These are phyloP conservation scores for Anisogramma anomala DNA, from an alignment of 2,329 filamentous ascomycete species.

Conservation along the genomic window DNA sequence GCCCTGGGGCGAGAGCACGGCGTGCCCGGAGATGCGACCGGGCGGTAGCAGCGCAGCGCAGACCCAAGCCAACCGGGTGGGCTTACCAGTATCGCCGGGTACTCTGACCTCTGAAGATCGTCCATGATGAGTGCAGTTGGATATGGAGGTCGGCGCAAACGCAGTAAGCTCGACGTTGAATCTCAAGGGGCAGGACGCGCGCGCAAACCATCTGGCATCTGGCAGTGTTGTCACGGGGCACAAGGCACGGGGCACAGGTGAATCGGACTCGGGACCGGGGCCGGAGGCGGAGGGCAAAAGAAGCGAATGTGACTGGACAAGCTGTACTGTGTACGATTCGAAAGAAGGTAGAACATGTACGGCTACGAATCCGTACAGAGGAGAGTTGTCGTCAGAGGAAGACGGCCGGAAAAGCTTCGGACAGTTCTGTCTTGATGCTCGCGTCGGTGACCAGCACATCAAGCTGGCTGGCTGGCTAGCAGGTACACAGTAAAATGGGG, in stretches of 20 bases:
- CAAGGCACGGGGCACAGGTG: constrained; percentile 4
- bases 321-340: too few relatives aligned
- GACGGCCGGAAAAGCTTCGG: too few relatives aligned
- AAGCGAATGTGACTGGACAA: too few relatives aligned
- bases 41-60: constrained; percentile 1
- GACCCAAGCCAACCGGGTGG: constrained; percentile 7
- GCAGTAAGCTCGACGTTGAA: background rate
- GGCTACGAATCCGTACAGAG: too few relatives aligned
- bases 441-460: too few relatives aligned
- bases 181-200: constrained; percentile 1
- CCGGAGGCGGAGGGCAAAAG: too few relatives aligned
- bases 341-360: too few relatives aligned
- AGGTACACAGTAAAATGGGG: too few relatives aligned
- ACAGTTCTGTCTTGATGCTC: too few relatives aligned
- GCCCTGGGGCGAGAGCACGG: background rate
- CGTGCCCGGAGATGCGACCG: background rate
- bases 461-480: too few relatives aligned
- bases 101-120: constrained; percentile 74
- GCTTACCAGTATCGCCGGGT: constrained; percentile 83
- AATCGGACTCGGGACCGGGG: background rate
- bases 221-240: too few relatives aligned
- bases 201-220: constrained; percentile 9
- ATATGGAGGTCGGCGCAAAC: constrained; percentile 17
- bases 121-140: constrained; percentile 41
- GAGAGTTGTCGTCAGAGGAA: too few relatives aligned